phyloP scores from a whole-genome alignment of 1,284 basidiomycete species.

The Trichosporon ovoides region DNA sequence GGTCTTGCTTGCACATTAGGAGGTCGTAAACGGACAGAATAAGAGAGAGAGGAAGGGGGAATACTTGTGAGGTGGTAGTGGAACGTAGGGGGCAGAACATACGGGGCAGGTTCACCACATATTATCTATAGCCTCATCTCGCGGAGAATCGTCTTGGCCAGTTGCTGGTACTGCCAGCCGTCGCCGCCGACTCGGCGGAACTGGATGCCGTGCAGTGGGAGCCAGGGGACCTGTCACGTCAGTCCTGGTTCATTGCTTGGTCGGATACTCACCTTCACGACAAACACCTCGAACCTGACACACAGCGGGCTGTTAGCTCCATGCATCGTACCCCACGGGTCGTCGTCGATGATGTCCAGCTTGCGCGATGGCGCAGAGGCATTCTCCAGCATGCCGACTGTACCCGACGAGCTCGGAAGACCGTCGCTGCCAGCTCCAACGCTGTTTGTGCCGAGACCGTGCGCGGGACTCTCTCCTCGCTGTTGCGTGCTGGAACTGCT shows the following conservation, averaged over 20 bases:
- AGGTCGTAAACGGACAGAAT: neutral
- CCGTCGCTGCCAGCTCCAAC: constrained; percentile 2
- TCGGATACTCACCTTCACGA: constrained; percentile 69
- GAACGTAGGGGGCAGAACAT: too few relatives aligned
- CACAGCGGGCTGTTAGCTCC: constrained; percentile 62
- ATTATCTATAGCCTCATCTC: constrained; percentile 73
- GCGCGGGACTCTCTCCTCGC: neutral
- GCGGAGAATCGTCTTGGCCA: constrained; percentile 85
- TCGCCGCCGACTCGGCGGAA: constrained; percentile 89
- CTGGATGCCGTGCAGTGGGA: constrained; percentile 91
- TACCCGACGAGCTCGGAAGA: constrained; percentile 11
- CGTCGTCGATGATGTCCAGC: constrained; percentile 61
- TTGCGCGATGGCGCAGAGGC: constrained; percentile 31
- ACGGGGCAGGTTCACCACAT: too few relatives aligned
- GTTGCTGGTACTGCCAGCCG: constrained; percentile 96
- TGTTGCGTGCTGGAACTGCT: constrained; percentile 2
- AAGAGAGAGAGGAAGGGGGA: neutral
- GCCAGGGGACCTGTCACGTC: constrained; percentile 71
- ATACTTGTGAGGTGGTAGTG: neutral
- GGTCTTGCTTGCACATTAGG: constrained; percentile 4
- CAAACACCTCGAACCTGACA: constrained; percentile 88
- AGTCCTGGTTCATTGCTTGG: neutral
- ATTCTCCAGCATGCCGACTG: constrained; percentile 15
- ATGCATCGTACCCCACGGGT: constrained; percentile 30
- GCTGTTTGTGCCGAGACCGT: neutral